phyloP scores from a whole-genome alignment of 108 stramenopile genomes.

The Nitzschia palea region DNA sequence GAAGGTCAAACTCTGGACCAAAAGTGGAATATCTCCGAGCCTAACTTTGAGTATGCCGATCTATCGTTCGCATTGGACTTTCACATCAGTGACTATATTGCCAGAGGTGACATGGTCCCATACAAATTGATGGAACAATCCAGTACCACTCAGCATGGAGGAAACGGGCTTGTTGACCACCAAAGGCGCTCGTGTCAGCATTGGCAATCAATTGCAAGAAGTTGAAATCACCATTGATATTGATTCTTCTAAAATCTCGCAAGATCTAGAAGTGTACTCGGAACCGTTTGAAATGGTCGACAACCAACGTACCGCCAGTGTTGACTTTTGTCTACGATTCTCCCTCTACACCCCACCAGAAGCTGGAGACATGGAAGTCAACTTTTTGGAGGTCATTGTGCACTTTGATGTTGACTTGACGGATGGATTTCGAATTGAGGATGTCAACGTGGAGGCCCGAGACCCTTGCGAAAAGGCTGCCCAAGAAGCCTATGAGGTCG shows the following conservation, averaged over 20 bases:
- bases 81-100: neutral
- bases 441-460: neutral
- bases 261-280: slow-evolving; percentile 1
- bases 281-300: neutral
- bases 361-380: neutral
- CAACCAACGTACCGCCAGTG: neutral
- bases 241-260: neutral
- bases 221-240: neutral
- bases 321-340: slow-evolving; percentile 4
- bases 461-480: neutral
- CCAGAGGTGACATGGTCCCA: neutral
- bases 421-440: slow-evolving; percentile 6
- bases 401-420: neutral
- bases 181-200: neutral
- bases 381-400: neutral
- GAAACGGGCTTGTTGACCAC: neutral
- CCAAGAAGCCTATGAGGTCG: neutral
- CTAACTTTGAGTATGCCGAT: neutral
- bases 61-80: neutral
- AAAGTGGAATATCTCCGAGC: slow-evolving; percentile 8
- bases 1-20: neutral
- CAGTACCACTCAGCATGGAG: neutral
- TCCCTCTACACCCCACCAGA: neutral
- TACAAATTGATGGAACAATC: neutral
- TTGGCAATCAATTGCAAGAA: neutral